Percentiles rank a stretch among this genome's conserved stretches.
These are phyloP conservation scores for Fusarium albosuccineum DNA, from an alignment of 2,329 filamentous ascomycete genomes.

Conservation along the genomic window DNA sequence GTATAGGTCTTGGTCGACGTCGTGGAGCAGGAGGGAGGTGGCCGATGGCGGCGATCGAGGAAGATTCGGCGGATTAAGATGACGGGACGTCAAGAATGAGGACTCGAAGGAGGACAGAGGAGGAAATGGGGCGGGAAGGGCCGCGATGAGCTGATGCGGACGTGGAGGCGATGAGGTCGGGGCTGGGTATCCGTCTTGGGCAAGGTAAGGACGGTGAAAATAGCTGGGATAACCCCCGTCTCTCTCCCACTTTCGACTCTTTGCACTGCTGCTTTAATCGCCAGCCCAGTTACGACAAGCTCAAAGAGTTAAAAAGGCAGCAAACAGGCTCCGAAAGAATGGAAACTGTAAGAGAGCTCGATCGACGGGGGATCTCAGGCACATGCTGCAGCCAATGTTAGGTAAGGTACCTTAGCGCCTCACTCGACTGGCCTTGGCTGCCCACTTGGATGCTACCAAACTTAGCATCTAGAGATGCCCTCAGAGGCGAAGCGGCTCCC, in stretches of 20 bases:
- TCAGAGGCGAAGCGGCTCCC: constrained; percentile 3
- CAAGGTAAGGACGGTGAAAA: constrained; percentile 38
- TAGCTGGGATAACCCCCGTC: constrained; percentile 45
- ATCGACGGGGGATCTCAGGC: constrained; percentile 32
- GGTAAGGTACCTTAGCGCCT: constrained; percentile 18
- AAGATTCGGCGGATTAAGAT: constrained; percentile 18
- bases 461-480: constrained; percentile 8
- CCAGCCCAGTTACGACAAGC: constrained; percentile 31
- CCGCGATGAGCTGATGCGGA: constrained; percentile 46
- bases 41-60: constrained; percentile 5
- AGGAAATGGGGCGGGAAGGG: constrained; percentile 41
- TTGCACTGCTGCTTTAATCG: constrained; percentile 19
- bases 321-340: constrained; percentile 21
- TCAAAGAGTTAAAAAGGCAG: constrained; percentile 35
- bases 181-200: constrained; percentile 36
- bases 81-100: constrained; percentile 17
- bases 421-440: constrained; percentile 16
- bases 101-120: constrained; percentile 30
- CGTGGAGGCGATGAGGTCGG: constrained; percentile 38
- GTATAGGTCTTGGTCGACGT: constrained; percentile 6
- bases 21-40: constrained; percentile 6
- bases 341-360: constrained; percentile 30
- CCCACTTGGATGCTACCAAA: constrained; percentile 9
- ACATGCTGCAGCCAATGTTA: constrained; percentile 35
- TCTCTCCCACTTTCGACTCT: constrained; percentile 26